phyloP scores from a whole-genome alignment of 164 flowering plant genomes.

The Chimonanthus praecox region DNA sequence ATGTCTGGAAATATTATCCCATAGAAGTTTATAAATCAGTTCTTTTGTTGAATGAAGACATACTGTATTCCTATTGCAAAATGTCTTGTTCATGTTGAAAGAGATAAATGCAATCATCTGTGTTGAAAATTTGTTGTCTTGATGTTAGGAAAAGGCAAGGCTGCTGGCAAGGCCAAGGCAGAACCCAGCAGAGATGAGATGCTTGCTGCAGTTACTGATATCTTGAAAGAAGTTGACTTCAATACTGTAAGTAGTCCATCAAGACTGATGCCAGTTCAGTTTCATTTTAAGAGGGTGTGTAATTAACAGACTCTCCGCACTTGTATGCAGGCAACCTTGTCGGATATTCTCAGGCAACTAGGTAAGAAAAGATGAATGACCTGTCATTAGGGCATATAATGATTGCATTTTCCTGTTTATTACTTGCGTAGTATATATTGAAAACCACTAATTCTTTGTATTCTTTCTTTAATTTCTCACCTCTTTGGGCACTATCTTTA shows the following conservation, averaged over 20 bases:
- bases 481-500: too few relatives aligned
- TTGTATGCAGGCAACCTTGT: slow-evolving; percentile 69
- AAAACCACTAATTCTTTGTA: too few relatives aligned
- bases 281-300: not conserved
- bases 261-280: not conserved
- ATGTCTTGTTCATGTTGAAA: too few relatives aligned
- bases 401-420: too few relatives aligned
- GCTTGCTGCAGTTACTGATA: slow-evolving; percentile 53
- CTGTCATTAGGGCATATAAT: not conserved
- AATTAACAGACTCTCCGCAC: slow-evolving; percentile 5
- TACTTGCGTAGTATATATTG: too few relatives aligned
- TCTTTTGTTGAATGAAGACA: not conserved
- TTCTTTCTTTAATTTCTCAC: too few relatives aligned
- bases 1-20: not conserved
- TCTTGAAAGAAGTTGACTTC: slow-evolving; percentile 82
- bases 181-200: slow-evolving; percentile 68
- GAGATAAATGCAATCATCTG: not conserved
- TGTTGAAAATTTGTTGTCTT: not conserved
- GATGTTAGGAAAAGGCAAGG: slow-evolving; percentile 44
- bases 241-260: slow-evolving; percentile 52
- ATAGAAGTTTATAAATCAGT: not conserved
- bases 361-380: slow-evolving; percentile 31
- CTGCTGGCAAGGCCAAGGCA: slow-evolving; percentile 29
- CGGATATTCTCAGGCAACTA: slow-evolving; percentile 73
- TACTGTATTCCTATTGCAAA: not conserved